Conservation (phyloP, 768 basidiomycete genomes). For the Russula olivacea region DNA sequence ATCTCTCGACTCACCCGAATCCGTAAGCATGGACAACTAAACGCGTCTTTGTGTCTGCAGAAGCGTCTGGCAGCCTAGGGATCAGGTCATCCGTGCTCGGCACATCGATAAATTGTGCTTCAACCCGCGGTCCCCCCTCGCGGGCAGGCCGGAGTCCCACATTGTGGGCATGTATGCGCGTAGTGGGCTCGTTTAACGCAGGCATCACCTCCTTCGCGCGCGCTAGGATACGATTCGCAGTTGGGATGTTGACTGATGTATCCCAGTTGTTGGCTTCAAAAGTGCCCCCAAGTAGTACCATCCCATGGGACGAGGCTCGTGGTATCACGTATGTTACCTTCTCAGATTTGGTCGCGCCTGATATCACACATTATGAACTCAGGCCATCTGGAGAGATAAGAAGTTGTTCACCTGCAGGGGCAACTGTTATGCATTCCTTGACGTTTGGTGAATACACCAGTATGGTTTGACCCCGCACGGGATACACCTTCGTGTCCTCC, state of each 20-base stretch:
- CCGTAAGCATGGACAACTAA: constrained; percentile 55
- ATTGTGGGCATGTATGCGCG: constrained; percentile 46
- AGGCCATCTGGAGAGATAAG: background rate
- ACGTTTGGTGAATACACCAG: constrained; percentile 66
- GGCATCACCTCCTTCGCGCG: constrained; percentile 40
- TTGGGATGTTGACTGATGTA: constrained; percentile 39
- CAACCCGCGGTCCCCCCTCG: constrained; percentile 51
- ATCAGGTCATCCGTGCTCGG: constrained; percentile 31
- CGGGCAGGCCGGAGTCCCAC: constrained; percentile 56
- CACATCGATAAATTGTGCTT: constrained; percentile 39
- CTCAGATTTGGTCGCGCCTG: constrained; percentile 13
- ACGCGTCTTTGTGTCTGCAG: constrained; percentile 27
- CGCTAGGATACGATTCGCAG: constrained; percentile 42
- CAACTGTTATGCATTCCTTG: constrained; percentile 32
- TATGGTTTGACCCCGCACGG: constrained; percentile 81
- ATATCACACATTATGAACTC: background rate
- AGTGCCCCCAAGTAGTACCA: constrained; percentile 53
- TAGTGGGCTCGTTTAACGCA: constrained; percentile 33
- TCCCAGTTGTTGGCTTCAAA: constrained; percentile 48
- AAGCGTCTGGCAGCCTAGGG: constrained; percentile 23
- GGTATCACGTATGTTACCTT: constrained; percentile 57
- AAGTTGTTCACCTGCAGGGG: background rate
- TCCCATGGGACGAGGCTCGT: constrained; percentile 42
- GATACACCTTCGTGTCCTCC: constrained; percentile 67
- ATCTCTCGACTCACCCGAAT: constrained; percentile 40